Base-by-base conservation (phyloP, 805 yeast genomes). In the Saturnispora saitoi region DNA sequence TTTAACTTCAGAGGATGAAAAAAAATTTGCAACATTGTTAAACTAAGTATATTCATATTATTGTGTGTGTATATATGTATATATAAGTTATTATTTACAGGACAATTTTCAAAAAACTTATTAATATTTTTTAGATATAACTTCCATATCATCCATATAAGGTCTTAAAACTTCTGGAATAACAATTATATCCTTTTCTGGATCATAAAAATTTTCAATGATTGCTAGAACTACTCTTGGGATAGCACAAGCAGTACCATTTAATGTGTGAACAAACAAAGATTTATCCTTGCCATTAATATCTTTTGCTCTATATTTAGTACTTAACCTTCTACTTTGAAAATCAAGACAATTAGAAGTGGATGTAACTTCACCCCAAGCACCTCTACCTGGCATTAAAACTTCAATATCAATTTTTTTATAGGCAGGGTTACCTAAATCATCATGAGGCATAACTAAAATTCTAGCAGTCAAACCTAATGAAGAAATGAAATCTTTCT, bases 301-400 rank as follows among this genome's bases (percentile, higher is more conserved):
- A 2, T 61, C 68, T 0, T 47, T 43, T 31, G 64, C 62, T 48
- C 68, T 70, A 58, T 70, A 80, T 48, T 76, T 77, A 5, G 95
- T 83, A 36, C 82, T 81, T 56, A 93, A 71, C 58, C 98, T 75
- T 64, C 96, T 75, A 7, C 95, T 69, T 67, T 93, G 99, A 63
- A 78, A 93, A 56, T 90, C 97, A 3, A 88, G 77, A 64, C 99
- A 93, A 61, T 90, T 91, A 2, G 97, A 89, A 1, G 95, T 75
- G 28, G 96, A 86, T 1, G 95, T 81, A 30, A 93, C 72, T 62
- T 93, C 99, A 4, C 99, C 99, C 87, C 95, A 91, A 15, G 60
- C 46, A 1, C 87, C 90, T 57, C 96, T 77, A 2, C 98, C 97
- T 0, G 98, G 98, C 98, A 93, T 91, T 89, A 95, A 87, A 0